A percentile compares a stretch with the other conserved stretches of the same genome.
phyloP scores from a whole-genome alignment of 768 basidiomycete species.

The Saitozyma sp. region DNA sequence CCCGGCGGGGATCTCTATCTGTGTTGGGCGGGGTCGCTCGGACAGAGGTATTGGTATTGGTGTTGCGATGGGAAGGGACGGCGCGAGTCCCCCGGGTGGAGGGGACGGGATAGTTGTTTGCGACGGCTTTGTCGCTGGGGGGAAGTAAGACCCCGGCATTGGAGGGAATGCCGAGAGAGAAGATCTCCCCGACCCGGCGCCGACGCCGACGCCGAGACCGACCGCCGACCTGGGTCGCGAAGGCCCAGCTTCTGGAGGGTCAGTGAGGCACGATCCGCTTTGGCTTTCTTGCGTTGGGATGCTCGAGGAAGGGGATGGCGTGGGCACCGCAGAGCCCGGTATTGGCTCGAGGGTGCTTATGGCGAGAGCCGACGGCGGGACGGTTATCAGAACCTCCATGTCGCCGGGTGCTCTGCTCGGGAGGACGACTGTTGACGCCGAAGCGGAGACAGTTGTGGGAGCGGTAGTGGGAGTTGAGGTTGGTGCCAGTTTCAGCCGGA shows the following conservation, averaged over 20 bases:
- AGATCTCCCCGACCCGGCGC: background rate
- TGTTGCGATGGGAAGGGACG: slow-evolving; percentile 2
- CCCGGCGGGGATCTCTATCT: slow-evolving; percentile 27
- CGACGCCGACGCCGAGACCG: slow-evolving; percentile 3
- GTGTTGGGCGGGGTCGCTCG: slow-evolving; percentile 27
- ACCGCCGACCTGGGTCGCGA: slow-evolving; percentile 13
- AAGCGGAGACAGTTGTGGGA: too few species aligned
- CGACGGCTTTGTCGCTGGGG: background rate
- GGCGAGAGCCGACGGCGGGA: slow-evolving; percentile 23
- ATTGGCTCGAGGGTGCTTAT: slow-evolving; percentile 33
- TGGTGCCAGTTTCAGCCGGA: too few species aligned
- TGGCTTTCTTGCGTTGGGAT: background rate
- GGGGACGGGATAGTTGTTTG: background rate
- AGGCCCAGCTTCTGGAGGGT: slow-evolving; percentile 18
- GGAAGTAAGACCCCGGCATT: slow-evolving; percentile 40
- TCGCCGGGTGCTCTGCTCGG: background rate
- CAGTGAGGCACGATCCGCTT: background rate
- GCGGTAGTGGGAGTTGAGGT: too few species aligned
- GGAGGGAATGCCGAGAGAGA: background rate
- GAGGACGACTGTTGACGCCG: too few species aligned
- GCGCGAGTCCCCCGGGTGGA: background rate
- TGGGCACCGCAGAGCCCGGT: slow-evolving; percentile 33
- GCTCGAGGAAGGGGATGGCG: slow-evolving; percentile 19
- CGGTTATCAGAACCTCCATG: background rate
- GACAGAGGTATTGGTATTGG: slow-evolving; percentile 20